A percentile compares a stretch with the other conserved stretches of the same genome.
Conservation (phyloP, 2,329 filamentous ascomycete species). For the Talaromyces sp. region DNA sequence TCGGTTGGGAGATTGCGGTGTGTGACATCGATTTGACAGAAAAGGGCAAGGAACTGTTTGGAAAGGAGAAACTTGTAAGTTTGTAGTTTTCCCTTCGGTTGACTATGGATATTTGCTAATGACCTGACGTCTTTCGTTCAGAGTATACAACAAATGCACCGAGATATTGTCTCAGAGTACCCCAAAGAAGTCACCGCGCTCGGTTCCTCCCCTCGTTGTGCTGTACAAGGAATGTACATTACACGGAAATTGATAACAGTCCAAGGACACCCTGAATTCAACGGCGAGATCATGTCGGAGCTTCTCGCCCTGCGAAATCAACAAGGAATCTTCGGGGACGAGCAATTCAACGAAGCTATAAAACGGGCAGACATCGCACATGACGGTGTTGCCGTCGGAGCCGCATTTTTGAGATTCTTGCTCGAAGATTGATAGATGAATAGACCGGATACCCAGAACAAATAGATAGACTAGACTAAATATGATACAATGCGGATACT, state of each 20-base stretch:
- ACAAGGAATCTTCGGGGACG: slow-evolving; percentile 58
- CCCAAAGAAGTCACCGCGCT: slow-evolving; percentile 59
- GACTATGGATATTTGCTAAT: no score
- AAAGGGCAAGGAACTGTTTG: slow-evolving; percentile 67
- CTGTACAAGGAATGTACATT: slow-evolving; percentile 74
- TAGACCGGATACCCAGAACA: slow-evolving; percentile 1
- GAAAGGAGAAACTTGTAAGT: slow-evolving; percentile 56
- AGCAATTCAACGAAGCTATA: slow-evolving; percentile 64
- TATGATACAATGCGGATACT: slow-evolving; percentile 10
- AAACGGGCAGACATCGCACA: slow-evolving; percentile 61
- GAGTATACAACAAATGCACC: slow-evolving; percentile 75
- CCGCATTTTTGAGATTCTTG: slow-evolving; percentile 72
- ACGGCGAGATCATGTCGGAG: slow-evolving; percentile 21
- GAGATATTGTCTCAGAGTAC: slow-evolving; percentile 64
- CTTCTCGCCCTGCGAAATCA: slow-evolving; percentile 4
- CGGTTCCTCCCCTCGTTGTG: slow-evolving; percentile 61
- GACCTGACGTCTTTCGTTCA: slow-evolving; percentile 17
- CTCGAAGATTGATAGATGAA: slow-evolving; percentile 43
- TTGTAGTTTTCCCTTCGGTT: neutral
- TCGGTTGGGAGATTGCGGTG: slow-evolving; percentile 79
- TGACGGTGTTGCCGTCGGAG: slow-evolving; percentile 71
- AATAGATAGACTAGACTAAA: slow-evolving; percentile 12
- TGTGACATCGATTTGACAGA: slow-evolving; percentile 62
- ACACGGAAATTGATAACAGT: slow-evolving; percentile 65
- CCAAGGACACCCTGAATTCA: slow-evolving; percentile 85